Evolutionary conservation across 2,329 filamentous ascomycete genomes (phyloP).

Genomic region (Aureobasidium lini): DNA sequence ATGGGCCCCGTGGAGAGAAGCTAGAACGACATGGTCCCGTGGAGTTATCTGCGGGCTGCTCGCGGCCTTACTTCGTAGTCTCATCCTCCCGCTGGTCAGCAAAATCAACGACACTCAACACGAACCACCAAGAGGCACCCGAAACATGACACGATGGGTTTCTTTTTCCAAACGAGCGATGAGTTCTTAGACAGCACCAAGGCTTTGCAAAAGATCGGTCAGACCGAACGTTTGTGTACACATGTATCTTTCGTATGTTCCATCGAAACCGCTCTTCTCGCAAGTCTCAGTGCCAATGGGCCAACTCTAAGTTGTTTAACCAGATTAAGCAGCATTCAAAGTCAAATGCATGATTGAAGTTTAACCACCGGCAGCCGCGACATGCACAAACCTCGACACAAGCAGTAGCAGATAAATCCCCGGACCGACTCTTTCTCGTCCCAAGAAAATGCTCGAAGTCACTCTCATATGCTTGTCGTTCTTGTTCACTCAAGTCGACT

Average conservation of each 20-base stretch:
- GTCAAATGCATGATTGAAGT: not conserved
- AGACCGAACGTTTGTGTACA: not conserved
- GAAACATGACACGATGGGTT: not conserved
- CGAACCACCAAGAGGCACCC: not conserved
- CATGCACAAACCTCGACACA: not conserved
- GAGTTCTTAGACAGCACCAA: not conserved
- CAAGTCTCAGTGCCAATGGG: not conserved
- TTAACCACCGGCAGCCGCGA: not conserved
- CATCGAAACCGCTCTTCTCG: constrained; percentile 1
- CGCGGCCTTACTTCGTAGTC: constrained; percentile 8
- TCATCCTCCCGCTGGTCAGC: not conserved
- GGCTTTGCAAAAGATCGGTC: not conserved
- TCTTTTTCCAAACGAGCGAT: not conserved
- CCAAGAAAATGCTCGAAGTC: not conserved
- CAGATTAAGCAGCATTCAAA: not conserved
- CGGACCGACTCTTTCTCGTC: not conserved
- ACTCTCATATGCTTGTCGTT: not conserved
- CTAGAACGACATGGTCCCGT: constrained; percentile 4
- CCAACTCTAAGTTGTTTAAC: not conserved
- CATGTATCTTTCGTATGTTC: not conserved
- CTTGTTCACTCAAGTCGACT: not conserved
- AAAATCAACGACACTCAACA: not conserved
- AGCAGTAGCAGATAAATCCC: not conserved
- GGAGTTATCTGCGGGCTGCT: constrained; percentile 1
- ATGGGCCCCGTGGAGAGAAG: constrained; percentile 4